Percentiles rank a stretch among this genome's conserved stretches.
These are phyloP conservation scores for Marchantia polymorpha DNA, from an alignment of 225 moss, liverwort and hornwort genomes.

Conservation along the genomic window DNA sequence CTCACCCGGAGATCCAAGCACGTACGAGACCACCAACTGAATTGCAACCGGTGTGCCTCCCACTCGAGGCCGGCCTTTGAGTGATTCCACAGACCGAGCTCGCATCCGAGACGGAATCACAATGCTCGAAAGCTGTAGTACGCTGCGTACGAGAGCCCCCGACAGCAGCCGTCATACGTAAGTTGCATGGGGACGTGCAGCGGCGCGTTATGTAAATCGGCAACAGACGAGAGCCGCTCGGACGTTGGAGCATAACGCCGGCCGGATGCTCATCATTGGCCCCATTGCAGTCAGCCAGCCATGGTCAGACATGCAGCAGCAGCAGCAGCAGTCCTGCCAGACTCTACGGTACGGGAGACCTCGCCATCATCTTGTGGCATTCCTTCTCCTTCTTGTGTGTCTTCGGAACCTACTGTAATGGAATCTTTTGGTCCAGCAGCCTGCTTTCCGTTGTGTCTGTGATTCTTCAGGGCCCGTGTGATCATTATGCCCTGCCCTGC, in stretches of 20 bases:
- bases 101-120: neutral
- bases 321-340: neutral
- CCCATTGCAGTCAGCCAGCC: neutral
- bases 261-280: neutral
- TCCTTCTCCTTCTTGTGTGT: neutral
- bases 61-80: neutral
- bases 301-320: neutral
- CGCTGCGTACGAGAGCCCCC: neutral
- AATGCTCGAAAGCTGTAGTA: neutral
- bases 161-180: neutral
- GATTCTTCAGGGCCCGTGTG: too few species aligned
- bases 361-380: neutral
- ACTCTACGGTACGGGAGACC: neutral
- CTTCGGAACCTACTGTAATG: too few species aligned
- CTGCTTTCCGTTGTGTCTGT: too few species aligned
- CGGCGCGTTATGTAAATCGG: neutral
- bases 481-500: too few species aligned
- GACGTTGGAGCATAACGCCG: conserved; percentile 3
- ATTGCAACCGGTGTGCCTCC: neutral
- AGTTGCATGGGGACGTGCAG: conserved; percentile 13
- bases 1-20: too few species aligned
- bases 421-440: too few species aligned
- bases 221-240: neutral
- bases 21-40: neutral
- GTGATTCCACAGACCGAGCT: neutral